A percentile compares a stretch with the other conserved stretches of the same genome.
Evolutionary conservation across 2,329 filamentous ascomycete species (phyloP).

Genomic region (Diaporthe aspalathi): DNA sequence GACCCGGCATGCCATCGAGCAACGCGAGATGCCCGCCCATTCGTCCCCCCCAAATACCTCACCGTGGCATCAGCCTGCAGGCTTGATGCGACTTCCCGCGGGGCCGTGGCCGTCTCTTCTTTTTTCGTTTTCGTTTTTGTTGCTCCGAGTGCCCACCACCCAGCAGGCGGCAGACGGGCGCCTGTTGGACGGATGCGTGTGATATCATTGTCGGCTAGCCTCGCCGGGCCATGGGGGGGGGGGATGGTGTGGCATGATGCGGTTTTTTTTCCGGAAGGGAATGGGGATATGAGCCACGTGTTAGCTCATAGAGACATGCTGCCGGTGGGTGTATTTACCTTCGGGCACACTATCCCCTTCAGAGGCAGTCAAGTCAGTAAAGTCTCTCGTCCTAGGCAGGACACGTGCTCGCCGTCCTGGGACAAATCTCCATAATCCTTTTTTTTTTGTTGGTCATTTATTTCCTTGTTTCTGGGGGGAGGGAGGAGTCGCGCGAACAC

Average conservation of each 20-base stretch:
- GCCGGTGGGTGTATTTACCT: too few species aligned
- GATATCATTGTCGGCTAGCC: slow-evolving; percentile 21
- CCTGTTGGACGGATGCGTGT: background rate
- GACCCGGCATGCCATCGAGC: slow-evolving; percentile 5
- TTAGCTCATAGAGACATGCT: too few species aligned
- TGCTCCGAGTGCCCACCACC: background rate
- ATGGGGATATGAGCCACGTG: background rate
- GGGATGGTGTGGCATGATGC: background rate
- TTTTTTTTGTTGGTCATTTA: too few species aligned
- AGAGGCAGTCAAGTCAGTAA: too few species aligned
- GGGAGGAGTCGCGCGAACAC: too few species aligned
- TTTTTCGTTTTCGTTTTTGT: too few species aligned
- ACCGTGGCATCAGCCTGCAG: background rate
- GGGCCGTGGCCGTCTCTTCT: background rate
- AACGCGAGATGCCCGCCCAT: background rate
- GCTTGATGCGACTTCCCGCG: background rate
- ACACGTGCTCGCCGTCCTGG: background rate
- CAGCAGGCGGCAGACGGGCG: background rate
- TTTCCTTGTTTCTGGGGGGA: too few species aligned
- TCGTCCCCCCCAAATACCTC: background rate
- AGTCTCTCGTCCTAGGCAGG: background rate
- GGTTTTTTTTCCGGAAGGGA: too few species aligned
- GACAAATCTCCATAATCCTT: background rate
- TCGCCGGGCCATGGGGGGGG: too few species aligned
- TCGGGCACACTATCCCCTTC: too few species aligned